Conservation (phyloP, 2,329 filamentous ascomycete genomes). For the Xylariaceae sp. region DNA sequence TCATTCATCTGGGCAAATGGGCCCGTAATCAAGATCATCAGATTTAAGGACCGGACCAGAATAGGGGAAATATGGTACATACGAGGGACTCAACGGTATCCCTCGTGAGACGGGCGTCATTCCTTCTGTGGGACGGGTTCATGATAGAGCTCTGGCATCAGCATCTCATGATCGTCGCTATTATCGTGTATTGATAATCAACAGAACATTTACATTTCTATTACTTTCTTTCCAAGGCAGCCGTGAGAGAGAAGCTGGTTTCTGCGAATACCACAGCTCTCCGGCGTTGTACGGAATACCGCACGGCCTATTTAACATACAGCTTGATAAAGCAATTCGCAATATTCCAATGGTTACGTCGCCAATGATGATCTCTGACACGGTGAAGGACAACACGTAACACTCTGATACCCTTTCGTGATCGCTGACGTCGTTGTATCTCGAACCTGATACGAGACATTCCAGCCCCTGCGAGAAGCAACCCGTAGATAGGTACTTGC, state of each 20-base stretch:
- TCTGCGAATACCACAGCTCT: background rate
- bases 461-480: background rate
- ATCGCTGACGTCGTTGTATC: background rate
- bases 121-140: background rate
- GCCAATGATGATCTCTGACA: background rate
- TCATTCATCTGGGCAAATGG: background rate
- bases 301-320: no score
- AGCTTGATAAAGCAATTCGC: no score
- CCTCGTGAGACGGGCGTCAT: background rate
- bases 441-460: background rate
- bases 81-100: background rate
- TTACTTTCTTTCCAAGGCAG: background rate
- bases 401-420: background rate
- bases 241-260: background rate
- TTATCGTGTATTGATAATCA: background rate
- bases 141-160: constrained; percentile 1
- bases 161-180: background rate
- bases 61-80: background rate
- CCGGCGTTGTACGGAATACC: background rate
- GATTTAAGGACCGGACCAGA: background rate
- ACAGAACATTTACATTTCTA: background rate
- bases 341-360: background rate
- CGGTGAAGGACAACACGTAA: no score
- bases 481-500: no score
- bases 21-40: background rate